Conservation (phyloP, 768 basidiomycete species). For the Naganishia randhawae region DNA sequence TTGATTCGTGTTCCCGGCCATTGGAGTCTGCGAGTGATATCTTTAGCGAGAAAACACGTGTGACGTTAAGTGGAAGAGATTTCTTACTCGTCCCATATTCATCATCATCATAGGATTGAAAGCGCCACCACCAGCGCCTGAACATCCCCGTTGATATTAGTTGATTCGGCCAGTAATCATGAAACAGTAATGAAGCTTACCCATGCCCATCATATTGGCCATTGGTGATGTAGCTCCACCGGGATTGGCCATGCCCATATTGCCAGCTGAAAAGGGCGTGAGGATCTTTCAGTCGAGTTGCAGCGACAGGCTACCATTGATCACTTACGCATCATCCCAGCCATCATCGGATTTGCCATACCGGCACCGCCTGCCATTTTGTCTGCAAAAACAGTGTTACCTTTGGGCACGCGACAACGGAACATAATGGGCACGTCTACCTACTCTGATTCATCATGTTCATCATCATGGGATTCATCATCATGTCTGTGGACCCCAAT, state of each 20-base stretch:
- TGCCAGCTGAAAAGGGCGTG: not conserved
- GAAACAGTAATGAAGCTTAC: not conserved
- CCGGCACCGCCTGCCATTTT: slow-evolving; percentile 11
- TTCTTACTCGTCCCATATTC: slow-evolving; percentile 42
- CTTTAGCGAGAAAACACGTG: not conserved
- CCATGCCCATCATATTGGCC: slow-evolving; percentile 30
- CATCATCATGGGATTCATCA: slow-evolving; percentile 49
- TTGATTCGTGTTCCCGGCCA: slow-evolving; percentile 21
- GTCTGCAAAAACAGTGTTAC: not conserved
- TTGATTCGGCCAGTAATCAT: not conserved
- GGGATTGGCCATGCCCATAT: not conserved
- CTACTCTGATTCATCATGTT: slow-evolving; percentile 34
- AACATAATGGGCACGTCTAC: not conserved
- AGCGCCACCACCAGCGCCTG: slow-evolving; percentile 35
- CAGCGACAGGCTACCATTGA: not conserved
- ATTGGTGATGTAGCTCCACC: slow-evolving; percentile 11
- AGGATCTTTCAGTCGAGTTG: not conserved
- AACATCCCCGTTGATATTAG: slow-evolving; percentile 4
- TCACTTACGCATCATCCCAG: slow-evolving; percentile 27
- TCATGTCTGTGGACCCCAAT: not conserved
- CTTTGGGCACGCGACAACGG: not conserved
- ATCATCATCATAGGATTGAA: slow-evolving; percentile 42
- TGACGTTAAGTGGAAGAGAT: not conserved
- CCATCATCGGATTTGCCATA: slow-evolving; percentile 23
- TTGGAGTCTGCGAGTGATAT: slow-evolving; percentile 8